Base-by-base conservation (phyloP, 1,139 yeast genomes). In the Geotrichum carabidarum region DNA sequence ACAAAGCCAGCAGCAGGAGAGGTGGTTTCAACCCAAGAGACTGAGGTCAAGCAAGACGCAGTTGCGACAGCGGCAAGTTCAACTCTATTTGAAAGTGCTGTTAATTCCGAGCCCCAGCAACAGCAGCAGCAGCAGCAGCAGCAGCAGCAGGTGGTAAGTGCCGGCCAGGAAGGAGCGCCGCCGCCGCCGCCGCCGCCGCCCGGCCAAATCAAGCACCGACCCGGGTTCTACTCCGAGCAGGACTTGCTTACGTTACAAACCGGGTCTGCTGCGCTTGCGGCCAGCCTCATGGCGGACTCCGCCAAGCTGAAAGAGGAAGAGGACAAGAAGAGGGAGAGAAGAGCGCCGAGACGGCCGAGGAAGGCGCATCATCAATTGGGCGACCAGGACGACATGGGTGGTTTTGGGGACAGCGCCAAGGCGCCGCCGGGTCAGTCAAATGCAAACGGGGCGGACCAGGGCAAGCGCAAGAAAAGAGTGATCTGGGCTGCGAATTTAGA, bases 191-290 rank as follows among this genome's bases (percentile, higher is more conserved):
- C n/a, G n/a, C n/a, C n/a, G n/a, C n/a, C n/a, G n/a, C n/a, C n/a
- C n/a, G n/a, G n/a, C 27, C 27, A 22, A 22, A 22, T 22, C 27
- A 22, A 22, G 5, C 27, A 22, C 27, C 27, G 27, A 3, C 11
- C 38, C 17, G 54, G 54, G 8, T 51, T 51, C 18, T 51, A 51
- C 35, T 51, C 54, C 11, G 18, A 47, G 41, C 44, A 45, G 18
- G 54, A 45, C 34, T 32, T 31, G 17, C 41, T 37, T 27, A 37
- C 41, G 8, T 44, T 40, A 34, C 35, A 30, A 43, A 50, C 27
- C 35, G 53, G 18, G 42, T 35, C 42, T 5, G 37, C 34, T 5
- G 18, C 22, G 4, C 31, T 42, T 8, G 44, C 44, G 1, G 34
- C 34, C 32, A 22, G 27, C n/a, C 12, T 42, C 35, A 15, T 42